phyloP scores from a whole-genome alignment of 148 eudicot species.

The Rhododendron molle region DNA sequence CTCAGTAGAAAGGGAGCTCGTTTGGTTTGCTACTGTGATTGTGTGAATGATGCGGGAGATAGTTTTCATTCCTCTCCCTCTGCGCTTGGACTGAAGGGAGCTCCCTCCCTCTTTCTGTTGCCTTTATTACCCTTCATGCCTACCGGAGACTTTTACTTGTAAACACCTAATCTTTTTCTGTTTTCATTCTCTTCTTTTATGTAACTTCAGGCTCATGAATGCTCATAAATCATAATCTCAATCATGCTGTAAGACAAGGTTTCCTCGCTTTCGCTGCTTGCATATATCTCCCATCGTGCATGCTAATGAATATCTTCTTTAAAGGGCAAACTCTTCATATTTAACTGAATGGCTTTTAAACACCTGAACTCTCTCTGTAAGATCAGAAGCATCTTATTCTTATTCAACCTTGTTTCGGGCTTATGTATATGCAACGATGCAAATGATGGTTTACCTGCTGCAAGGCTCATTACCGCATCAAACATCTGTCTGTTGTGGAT shows the following conservation, averaged over 20 bases:
- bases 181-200: not conserved
- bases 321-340: not conserved
- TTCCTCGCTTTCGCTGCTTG: conserved; percentile 54
- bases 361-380: not conserved
- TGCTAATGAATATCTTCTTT: not conserved
- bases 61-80: conserved; percentile 73
- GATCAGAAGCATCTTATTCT: not conserved
- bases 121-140: not conserved
- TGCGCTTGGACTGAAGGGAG: conserved; percentile 99
- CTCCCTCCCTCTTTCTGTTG: conserved; percentile 89
- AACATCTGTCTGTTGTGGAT: not conserved
- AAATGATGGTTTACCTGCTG: not conserved
- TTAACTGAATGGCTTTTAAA: no score
- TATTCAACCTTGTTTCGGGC: not conserved
- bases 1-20: conserved; percentile 48
- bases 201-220: not conserved
- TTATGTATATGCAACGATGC: not conserved
- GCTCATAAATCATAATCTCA: not conserved
- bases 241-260: conserved; percentile 47
- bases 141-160: not conserved
- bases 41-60: conserved; percentile 99
- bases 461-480: not conserved
- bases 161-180: not conserved
- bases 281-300: not conserved
- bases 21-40: conserved; percentile 68